These are phyloP conservation scores for Harringtonia aguacate DNA, from an alignment of 2,329 filamentous ascomycete genomes.

Conservation along the genomic window DNA sequence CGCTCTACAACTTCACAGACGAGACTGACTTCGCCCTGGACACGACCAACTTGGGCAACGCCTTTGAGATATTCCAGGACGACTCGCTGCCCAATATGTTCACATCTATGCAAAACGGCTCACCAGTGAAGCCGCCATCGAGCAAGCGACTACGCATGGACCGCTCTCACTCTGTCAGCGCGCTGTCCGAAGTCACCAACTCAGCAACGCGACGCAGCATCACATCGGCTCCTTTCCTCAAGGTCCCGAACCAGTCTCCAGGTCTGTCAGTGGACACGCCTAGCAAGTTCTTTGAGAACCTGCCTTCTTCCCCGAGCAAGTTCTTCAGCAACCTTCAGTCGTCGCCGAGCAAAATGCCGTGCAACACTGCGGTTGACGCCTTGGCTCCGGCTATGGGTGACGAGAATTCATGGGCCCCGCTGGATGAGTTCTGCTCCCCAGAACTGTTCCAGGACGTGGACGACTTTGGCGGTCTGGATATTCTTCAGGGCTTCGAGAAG, in stretches of 20 bases:
- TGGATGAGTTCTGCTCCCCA: slow-evolving; percentile 41
- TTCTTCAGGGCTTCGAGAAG: slow-evolving; percentile 65
- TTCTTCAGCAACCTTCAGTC: slow-evolving; percentile 26
- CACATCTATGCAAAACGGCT: slow-evolving; percentile 43
- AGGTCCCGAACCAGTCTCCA: slow-evolving; percentile 28
- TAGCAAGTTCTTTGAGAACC: slow-evolving; percentile 43
- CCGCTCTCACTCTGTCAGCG: slow-evolving; percentile 51
- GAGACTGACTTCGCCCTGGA: slow-evolving; percentile 36
- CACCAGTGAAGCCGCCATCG: slow-evolving; percentile 52
- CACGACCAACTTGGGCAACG: slow-evolving; percentile 35
- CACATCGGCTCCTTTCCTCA: slow-evolving; percentile 39
- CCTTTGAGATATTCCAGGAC: slow-evolving; percentile 47
- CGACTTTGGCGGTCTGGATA: slow-evolving; percentile 53
- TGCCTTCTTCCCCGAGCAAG: slow-evolving; percentile 48
- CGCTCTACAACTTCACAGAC: slow-evolving; percentile 34
- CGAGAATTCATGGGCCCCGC: slow-evolving; percentile 30
- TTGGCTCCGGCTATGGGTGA: slow-evolving; percentile 19
- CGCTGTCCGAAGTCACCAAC: slow-evolving; percentile 50
- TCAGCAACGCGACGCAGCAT: slow-evolving; percentile 38
- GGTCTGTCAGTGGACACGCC: slow-evolving; percentile 38
- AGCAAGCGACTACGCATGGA: slow-evolving; percentile 50
- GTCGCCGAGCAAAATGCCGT: slow-evolving; percentile 23
- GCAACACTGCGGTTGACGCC: neutral
- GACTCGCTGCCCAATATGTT: slow-evolving; percentile 28
- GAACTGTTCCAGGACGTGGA: slow-evolving; percentile 50